A percentile compares a stretch with the other conserved stretches of the same genome.
Evolutionary conservation across 805 yeast species (phyloP).

Genomic region (Metschnikowia henanensis): DNA sequence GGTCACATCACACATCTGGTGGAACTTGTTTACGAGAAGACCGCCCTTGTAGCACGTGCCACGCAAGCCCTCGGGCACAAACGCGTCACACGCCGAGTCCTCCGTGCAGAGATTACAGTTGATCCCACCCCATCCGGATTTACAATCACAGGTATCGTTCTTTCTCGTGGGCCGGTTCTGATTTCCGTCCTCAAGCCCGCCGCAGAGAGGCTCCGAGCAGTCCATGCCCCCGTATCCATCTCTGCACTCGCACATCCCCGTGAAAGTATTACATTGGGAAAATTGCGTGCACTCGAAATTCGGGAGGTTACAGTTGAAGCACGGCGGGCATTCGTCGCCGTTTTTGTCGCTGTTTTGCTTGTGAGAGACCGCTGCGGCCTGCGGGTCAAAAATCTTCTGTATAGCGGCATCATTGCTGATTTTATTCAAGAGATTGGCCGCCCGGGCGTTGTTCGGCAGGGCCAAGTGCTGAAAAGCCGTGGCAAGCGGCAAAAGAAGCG

Average conservation of each 20-base stretch:
- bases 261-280: conserved; percentile 81
- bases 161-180: conserved; percentile 63
- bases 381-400: conserved; percentile 9
- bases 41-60: conserved; percentile 94
- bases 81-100: conserved; percentile 77
- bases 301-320: conserved; percentile 94
- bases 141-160: conserved; percentile 63
- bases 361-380: conserved; percentile 1
- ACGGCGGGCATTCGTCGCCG: conserved; percentile 64
- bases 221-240: conserved; percentile 94
- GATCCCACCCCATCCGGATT: conserved; percentile 89
- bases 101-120: conserved; percentile 84
- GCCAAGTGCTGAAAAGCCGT: background rate
- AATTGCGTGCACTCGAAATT: conserved; percentile 89
- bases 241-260: conserved; percentile 91
- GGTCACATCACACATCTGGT: conserved; percentile 95
- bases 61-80: conserved; percentile 80
- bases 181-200: conserved; percentile 65
- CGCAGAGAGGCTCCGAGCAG: conserved; percentile 87
- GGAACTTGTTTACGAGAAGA: conserved; percentile 71
- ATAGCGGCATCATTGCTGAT: conserved; percentile 1
- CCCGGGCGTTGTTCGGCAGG: background rate
- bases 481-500: conserved; percentile 1
- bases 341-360: background rate
- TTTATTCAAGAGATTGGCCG: conserved; percentile 7